These are phyloP conservation scores for Daldinia caldariorum DNA, from an alignment of 495 filamentous ascomycete species.

Conservation along the genomic window DNA sequence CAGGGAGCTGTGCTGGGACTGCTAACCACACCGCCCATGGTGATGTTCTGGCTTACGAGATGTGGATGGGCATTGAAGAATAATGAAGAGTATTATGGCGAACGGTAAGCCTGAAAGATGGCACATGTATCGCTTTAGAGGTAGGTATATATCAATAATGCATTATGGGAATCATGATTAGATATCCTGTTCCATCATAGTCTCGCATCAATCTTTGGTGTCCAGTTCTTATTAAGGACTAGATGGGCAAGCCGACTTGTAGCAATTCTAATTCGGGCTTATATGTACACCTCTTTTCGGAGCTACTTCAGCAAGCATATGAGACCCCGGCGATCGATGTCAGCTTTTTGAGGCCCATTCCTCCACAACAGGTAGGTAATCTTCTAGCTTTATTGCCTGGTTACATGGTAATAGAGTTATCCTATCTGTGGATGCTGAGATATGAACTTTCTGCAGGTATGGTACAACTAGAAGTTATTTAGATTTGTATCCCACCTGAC, in stretches of 20 bases:
- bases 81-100: conserved; percentile 43
- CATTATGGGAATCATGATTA: conserved; percentile 2
- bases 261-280: background rate
- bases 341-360: background rate
- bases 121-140: conserved; percentile 9
- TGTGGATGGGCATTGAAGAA: conserved; percentile 54
- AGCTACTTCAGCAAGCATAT: too few relatives aligned
- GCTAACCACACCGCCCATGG: conserved; percentile 53
- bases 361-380: background rate
- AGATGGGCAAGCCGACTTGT: background rate
- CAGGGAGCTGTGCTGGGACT: conserved; percentile 53
- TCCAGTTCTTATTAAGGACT: background rate
- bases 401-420: background rate
- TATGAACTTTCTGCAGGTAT: too few relatives aligned
- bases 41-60: conserved; percentile 53
- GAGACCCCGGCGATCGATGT: too few relatives aligned
- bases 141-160: conserved; percentile 34
- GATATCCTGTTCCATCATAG: background rate
- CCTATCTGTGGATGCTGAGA: background rate
- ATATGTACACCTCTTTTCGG: too few relatives aligned
- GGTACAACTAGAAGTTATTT: background rate
- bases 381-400: background rate
- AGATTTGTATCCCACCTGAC: background rate
- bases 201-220: background rate
- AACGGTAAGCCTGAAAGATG: conserved; percentile 20